Percentiles rank a stretch among this genome's conserved stretches.
These are phyloP conservation scores for Suillus paluster DNA, from an alignment of 768 basidiomycete species.

Conservation along the genomic window DNA sequence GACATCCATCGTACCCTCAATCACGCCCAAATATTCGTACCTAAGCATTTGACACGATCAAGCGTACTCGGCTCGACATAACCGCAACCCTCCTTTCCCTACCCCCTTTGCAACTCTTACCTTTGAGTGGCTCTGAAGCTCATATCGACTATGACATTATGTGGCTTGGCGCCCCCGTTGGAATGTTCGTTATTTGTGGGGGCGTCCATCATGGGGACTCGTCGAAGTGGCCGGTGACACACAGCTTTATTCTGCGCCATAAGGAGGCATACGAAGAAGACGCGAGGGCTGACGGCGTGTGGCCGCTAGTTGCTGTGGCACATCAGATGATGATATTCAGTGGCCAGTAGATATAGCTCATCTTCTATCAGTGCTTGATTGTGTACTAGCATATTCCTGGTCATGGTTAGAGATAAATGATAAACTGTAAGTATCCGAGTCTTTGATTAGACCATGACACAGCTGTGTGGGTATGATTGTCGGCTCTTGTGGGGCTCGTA, in stretches of 20 bases:
- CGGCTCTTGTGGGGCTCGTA: background rate
- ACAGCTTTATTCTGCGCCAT: slow-evolving; percentile 34
- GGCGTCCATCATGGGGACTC: slow-evolving; percentile 10
- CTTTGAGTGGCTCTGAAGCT: slow-evolving; percentile 6
- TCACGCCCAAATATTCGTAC: background rate
- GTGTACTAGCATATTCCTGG: background rate
- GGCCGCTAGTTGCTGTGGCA: slow-evolving; percentile 33
- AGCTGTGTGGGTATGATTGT: background rate
- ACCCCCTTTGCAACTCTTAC: slow-evolving; percentile 26
- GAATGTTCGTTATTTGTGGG: slow-evolving; percentile 34
- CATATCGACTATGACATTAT: slow-evolving; percentile 34
- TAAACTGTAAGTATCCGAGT: background rate
- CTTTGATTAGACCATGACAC: background rate
- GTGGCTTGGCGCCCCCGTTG: slow-evolving; percentile 30
- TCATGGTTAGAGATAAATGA: slow-evolving; percentile 5
- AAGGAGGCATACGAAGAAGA: slow-evolving; percentile 36
- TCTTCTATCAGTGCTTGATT: slow-evolving; percentile 3
- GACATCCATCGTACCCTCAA: slow-evolving; percentile 2
- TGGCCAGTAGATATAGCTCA: background rate
- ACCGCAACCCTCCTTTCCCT: slow-evolving; percentile 27
- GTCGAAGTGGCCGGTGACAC: slow-evolving; percentile 24
- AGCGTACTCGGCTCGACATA: slow-evolving; percentile 32
- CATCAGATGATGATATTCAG: slow-evolving; percentile 38
- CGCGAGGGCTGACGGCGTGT: slow-evolving; percentile 29
- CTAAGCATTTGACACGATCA: slow-evolving; percentile 11